A percentile compares a stretch with the other conserved stretches of the same genome.
Evolutionary conservation across 139 green algal species (phyloP).

Genomic region (Tetraselmis striata): DNA sequence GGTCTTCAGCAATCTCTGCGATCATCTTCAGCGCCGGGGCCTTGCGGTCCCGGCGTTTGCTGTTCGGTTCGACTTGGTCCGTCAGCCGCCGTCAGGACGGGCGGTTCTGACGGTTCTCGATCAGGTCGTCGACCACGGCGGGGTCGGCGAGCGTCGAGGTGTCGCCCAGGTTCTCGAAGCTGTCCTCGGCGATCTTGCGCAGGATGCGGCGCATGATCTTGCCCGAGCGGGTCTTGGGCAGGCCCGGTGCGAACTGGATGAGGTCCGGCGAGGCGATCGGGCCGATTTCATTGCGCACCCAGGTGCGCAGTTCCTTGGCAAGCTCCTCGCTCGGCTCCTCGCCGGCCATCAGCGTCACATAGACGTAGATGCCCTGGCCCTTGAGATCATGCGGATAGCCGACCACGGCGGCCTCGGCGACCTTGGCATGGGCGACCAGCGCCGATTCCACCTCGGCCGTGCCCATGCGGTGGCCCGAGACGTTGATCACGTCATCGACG

Average conservation of each 20-base stretch:
- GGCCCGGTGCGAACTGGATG: slow-evolving; percentile 81
- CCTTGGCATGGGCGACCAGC: slow-evolving; percentile 58
- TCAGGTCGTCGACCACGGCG: slow-evolving; percentile 70
- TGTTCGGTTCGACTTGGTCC: too few species aligned
- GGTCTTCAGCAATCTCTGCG: too few species aligned
- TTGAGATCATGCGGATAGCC: slow-evolving; percentile 82
- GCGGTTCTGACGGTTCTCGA: too few species aligned
- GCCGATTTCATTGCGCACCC: slow-evolving; percentile 56
- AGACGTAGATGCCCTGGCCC: slow-evolving; percentile 93
- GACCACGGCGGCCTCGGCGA: slow-evolving; percentile 89
- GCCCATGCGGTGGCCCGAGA: slow-evolving; percentile 87
- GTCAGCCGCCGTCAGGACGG: too few species aligned
- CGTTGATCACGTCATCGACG: slow-evolving; percentile 89
- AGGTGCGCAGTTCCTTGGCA: slow-evolving; percentile 54
- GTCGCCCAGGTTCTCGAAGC: slow-evolving; percentile 49
- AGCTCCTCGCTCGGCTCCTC: slow-evolving; percentile 43
- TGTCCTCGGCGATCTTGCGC: slow-evolving; percentile 56
- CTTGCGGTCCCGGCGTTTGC: too few species aligned
- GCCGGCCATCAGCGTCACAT: slow-evolving; percentile 79
- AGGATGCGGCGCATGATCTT: slow-evolving; percentile 56
- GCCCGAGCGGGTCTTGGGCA: slow-evolving; percentile 38
- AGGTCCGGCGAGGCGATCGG: slow-evolving; percentile 90
- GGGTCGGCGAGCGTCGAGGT: slow-evolving; percentile 77
- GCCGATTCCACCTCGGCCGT: slow-evolving; percentile 92
- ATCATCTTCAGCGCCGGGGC: too few species aligned